Evolutionary conservation across 768 basidiomycete species (phyloP), one percentile per base, ranked within the genome.

Genomic region (Lactifluus pinguis): DNA sequence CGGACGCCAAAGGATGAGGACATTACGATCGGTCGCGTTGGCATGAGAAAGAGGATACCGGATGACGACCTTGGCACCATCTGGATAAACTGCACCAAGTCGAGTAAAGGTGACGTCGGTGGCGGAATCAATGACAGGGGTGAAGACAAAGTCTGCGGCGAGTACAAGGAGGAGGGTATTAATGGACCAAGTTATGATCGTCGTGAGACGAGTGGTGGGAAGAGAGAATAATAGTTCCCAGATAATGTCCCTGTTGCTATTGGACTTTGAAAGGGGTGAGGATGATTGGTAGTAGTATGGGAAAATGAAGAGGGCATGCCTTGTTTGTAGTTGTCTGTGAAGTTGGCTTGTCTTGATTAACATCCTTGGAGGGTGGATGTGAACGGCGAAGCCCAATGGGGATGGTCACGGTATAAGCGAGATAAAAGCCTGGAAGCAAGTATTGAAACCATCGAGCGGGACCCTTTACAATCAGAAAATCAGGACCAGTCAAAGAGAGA

Each of bases 1-100:
- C 42, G 74, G 68, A 29, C 83, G 76, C 74, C 79, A 86, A 19
- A 83, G 66, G n/a, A 77, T 65, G 30, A 77, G 70, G 41, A 77
- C 68, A 36, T 69, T 55, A 38, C 55, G 61, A 30, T 75, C 68
- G 13, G 73, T 72, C 13, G 64, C 66, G 49, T 76, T 72, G 57
- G 59, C 53, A 9, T 47, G 45, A 42, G 21, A 19, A 19, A 69
- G 66, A 1, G 87, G 86, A 68, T 83, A 79, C 42, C 89, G 83
- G 29, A 84, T 79, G 39, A 79, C 72, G 47, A 90, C 75, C 69
- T 87, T 89, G 61, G 75, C 84, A 48, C 75, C 73, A 66, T 83
- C 80, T 4, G 83, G 81, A 64, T 83, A 80, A 58, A 90, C 78
- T 3, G 86, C 86, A 15, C 89, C 89, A 57, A 89, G 74, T 53